Evolutionary conservation across 805 yeast genomes (phyloP).

Genomic region (Candida vartiovaarae): DNA sequence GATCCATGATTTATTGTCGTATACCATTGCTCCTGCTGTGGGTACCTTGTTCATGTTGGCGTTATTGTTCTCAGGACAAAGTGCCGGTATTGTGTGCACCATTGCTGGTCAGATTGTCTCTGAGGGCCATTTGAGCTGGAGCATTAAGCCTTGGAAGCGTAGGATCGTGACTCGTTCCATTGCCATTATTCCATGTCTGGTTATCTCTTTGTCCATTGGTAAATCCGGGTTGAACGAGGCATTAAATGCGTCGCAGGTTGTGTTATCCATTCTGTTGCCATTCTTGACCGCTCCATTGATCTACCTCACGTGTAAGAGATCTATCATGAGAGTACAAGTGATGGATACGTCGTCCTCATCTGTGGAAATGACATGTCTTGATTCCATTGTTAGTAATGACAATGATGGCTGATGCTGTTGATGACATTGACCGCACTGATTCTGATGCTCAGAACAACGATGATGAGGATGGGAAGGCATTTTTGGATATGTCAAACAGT

Average conservation of each 20-base stretch:
- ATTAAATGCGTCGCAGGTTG: constrained; percentile 80
- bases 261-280: constrained; percentile 75
- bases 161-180: constrained; percentile 71
- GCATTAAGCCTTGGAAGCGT: constrained; percentile 70
- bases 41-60: constrained; percentile 86
- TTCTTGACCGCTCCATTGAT: constrained; percentile 80
- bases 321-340: constrained; percentile 57
- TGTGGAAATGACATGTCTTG: constrained; percentile 1
- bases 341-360: constrained; percentile 7
- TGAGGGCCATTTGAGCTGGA: constrained; percentile 87
- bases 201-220: constrained; percentile 66
- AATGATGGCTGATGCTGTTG: background rate
- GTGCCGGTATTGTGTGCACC: constrained; percentile 90
- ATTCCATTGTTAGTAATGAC: background rate
- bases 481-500: constrained; percentile 52
- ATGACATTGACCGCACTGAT: background rate
- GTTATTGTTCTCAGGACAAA: constrained; percentile 75
- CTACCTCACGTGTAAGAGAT: constrained; percentile 66
- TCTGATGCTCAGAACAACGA: constrained; percentile 9
- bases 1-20: constrained; percentile 57
- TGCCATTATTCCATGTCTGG: constrained; percentile 75
- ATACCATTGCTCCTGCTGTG: constrained; percentile 61
- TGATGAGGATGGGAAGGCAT: constrained; percentile 4
- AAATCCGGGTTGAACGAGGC: constrained; percentile 64
- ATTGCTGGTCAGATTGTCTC: constrained; percentile 90